A percentile compares a stretch with the other conserved stretches of the same genome.
Evolutionary conservation across 164 flowering plant species (phyloP).

Genomic region (Stephania cephalantha): DNA sequence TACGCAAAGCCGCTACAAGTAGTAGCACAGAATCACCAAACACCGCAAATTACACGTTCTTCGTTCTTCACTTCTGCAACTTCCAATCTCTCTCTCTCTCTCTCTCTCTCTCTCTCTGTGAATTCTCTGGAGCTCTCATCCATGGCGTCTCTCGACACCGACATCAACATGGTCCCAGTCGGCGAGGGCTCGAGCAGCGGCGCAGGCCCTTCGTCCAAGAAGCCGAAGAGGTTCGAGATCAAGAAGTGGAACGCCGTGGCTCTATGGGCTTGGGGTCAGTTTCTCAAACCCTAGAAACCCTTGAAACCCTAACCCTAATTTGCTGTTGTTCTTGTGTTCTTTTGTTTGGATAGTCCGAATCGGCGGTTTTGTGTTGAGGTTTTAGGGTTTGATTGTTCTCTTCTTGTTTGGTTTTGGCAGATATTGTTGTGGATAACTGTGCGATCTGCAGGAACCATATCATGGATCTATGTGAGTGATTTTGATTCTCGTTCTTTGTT

Average conservation of each 20-base stretch:
- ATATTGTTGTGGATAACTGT: slow-evolving; percentile 77
- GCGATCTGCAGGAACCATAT: slow-evolving; percentile 85
- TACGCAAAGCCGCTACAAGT: no score
- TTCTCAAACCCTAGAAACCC: slow-evolving; percentile 12
- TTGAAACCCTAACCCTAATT: slow-evolving; percentile 5
- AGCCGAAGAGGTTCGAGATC: slow-evolving; percentile 68
- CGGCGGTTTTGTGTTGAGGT: no score
- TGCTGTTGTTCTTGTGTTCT: not conserved
- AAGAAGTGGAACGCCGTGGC: slow-evolving; percentile 88
- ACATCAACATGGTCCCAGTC: slow-evolving; percentile 36
- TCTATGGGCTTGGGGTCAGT: slow-evolving; percentile 83
- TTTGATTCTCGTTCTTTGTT: not conserved
- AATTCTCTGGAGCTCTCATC: not conserved
- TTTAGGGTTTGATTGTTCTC: no score
- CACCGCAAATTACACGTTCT: no score
- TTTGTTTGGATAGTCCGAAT: no score
- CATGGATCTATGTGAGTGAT: slow-evolving; percentile 85
- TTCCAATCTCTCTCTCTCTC: no score
- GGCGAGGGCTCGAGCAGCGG: slow-evolving; percentile 32
- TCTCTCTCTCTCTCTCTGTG: no score
- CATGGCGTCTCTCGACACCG: slow-evolving; percentile 35
- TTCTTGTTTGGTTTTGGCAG: slow-evolving; percentile 25
- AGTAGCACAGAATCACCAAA: no score
- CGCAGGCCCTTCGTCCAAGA: slow-evolving; percentile 35
- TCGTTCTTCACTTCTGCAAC: no score